A percentile compares a stretch with the other conserved stretches of the same genome.
These are phyloP conservation scores for Apiospora aurea DNA, from an alignment of 2,329 filamentous ascomycete genomes.

Conservation along the genomic window DNA sequence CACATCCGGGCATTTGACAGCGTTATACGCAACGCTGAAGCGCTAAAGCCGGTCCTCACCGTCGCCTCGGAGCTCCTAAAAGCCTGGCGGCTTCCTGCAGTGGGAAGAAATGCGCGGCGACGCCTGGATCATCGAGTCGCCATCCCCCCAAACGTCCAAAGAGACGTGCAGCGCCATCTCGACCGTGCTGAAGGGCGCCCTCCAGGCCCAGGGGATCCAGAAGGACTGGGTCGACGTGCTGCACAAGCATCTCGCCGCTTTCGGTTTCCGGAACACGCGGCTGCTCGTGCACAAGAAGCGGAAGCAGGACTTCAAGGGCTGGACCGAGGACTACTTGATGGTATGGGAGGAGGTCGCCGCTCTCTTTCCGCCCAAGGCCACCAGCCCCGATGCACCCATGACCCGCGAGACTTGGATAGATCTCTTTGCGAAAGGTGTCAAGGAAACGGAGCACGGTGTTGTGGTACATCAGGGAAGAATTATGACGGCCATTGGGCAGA, in stretches of 20 bases:
- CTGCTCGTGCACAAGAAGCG: slow-evolving; percentile 18
- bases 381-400: not conserved
- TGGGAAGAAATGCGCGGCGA: slow-evolving; percentile 35
- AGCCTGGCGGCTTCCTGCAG: slow-evolving; percentile 37
- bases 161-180: slow-evolving; percentile 31
- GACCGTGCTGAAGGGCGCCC: slow-evolving; percentile 25
- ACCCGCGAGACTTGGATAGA: not conserved
- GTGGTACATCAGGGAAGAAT: not conserved
- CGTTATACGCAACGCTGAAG: not conserved
- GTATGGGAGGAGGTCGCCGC: slow-evolving; percentile 36
- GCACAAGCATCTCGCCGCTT: slow-evolving; percentile 25
- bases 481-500: not conserved
- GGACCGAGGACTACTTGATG: slow-evolving; percentile 39
- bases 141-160: slow-evolving; percentile 9
- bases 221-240: slow-evolving; percentile 28
- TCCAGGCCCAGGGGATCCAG: slow-evolving; percentile 24
- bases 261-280: not conserved
- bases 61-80: slow-evolving; percentile 29
- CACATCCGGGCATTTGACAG: slow-evolving; percentile 34
- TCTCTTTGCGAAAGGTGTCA: not conserved
- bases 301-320: slow-evolving; percentile 34
- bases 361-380: slow-evolving; percentile 32
- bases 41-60: not conserved
- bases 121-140: slow-evolving; percentile 28
- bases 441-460: not conserved